Percentiles rank a stretch among this genome's conserved stretches.
Conservation (phyloP, 805 yeast genomes). For the Wickerhamiella cacticola region DNA sequence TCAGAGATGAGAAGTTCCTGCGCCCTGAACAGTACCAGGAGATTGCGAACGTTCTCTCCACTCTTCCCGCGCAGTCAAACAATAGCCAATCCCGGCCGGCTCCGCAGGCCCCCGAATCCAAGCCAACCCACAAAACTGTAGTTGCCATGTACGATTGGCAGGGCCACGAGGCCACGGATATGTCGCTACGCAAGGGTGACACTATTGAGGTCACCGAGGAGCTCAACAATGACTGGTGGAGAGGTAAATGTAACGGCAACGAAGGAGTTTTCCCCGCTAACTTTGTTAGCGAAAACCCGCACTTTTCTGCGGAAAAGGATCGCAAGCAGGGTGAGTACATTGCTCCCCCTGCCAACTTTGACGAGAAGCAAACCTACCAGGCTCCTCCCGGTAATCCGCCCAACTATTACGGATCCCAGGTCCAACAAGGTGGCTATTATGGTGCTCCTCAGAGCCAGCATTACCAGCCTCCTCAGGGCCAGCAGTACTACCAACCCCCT, state of each 20-base stretch:
- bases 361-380: constrained; percentile 19
- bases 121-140: constrained; percentile 28
- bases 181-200: constrained; percentile 53
- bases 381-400: constrained; percentile 14
- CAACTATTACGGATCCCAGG: constrained; percentile 11
- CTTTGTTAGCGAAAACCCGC: constrained; percentile 39
- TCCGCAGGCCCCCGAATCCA: constrained; percentile 10
- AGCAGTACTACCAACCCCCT: constrained; percentile 22
- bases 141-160: constrained; percentile 66
- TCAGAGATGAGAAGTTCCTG: constrained; percentile 63
- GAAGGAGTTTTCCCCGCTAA: constrained; percentile 85
- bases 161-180: constrained; percentile 67
- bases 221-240: constrained; percentile 83
- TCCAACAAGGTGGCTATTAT: constrained; percentile 11
- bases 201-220: constrained; percentile 58
- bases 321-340: constrained; percentile 15
- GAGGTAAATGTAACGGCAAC: constrained; percentile 46
- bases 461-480: constrained; percentile 29
- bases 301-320: constrained; percentile 5
- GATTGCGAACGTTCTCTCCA: constrained; percentile 44
- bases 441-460: constrained; percentile 26
- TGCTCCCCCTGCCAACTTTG: constrained; percentile 19
- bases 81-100: constrained; percentile 10
- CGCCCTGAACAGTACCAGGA: constrained; percentile 42
- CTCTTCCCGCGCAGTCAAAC: constrained; percentile 39